Conservation (phyloP, 192 early-diverging fungal species). For the Entomortierella beljakovae region DNA sequence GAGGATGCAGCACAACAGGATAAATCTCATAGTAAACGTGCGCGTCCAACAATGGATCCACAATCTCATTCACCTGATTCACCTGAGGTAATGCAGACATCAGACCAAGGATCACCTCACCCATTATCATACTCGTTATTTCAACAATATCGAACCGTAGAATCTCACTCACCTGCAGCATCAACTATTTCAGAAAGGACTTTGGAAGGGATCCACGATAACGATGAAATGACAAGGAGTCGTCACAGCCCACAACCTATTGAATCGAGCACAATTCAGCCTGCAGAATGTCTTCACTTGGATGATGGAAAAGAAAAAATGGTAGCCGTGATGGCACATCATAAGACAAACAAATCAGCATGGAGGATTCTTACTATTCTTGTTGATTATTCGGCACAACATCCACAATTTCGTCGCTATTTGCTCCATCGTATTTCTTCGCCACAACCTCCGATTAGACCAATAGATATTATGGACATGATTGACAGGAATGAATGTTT, state of each 20-base stretch:
- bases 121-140: neutral
- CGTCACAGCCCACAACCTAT: neutral
- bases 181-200: neutral
- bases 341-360: slow-evolving; percentile 10
- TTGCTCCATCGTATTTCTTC: slow-evolving; percentile 4
- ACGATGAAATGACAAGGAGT: neutral
- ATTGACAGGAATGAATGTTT: slow-evolving; percentile 27
- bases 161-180: too few species aligned
- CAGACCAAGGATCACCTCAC: too few species aligned
- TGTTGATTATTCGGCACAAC: slow-evolving; percentile 23
- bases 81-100: slow-evolving; percentile 5
- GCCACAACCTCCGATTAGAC: neutral
- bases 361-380: slow-evolving; percentile 17
- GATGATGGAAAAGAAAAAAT: neutral
- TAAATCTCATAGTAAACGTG: neutral
- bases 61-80: slow-evolving; percentile 18
- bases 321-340: neutral
- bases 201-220: neutral
- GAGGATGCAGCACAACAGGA: neutral
- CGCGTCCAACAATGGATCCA: slow-evolving; percentile 4
- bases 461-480: slow-evolving; percentile 25
- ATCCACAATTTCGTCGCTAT: slow-evolving; percentile 27
- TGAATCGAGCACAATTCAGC: neutral
- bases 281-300: neutral
- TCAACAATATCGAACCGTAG: too few species aligned